These are phyloP conservation scores for Colletotrichum tropicicola DNA, from an alignment of 2,329 filamentous ascomycete genomes.

Conservation along the genomic window DNA sequence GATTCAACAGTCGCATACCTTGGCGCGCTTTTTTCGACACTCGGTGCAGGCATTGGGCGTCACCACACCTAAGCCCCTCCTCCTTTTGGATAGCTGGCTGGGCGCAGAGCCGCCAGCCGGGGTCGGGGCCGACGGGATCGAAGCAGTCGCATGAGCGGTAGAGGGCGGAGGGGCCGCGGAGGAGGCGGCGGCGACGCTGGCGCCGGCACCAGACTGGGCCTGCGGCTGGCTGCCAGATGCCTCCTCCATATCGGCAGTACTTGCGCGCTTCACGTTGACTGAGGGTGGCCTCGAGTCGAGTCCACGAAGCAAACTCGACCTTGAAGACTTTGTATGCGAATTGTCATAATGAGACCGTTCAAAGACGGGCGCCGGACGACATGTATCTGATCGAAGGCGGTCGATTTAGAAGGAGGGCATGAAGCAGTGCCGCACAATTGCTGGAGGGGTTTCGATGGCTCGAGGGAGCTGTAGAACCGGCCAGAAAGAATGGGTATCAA, in stretches of 20 bases:
- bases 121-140: conserved; percentile 11
- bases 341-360: conserved; percentile 29
- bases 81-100: conserved; percentile 56
- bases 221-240: conserved; percentile 21
- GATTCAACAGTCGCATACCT: conserved; percentile 48
- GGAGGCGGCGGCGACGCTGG: conserved; percentile 24
- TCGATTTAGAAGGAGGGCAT: background rate
- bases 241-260: conserved; percentile 31
- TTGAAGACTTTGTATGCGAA: conserved; percentile 24
- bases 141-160: background rate
- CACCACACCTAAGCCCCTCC: conserved; percentile 63
- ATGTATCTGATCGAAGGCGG: background rate
- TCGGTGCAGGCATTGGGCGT: conserved; percentile 70
- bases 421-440: background rate
- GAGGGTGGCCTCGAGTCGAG: conserved; percentile 23
- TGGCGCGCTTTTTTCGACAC: conserved; percentile 69
- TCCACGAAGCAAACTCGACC: conserved; percentile 26
- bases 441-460: background rate
- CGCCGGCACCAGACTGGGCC: conserved; percentile 21
- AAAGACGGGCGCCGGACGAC: conserved; percentile 14
- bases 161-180: conserved; percentile 17
- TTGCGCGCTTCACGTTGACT: conserved; percentile 30
- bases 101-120: conserved; percentile 21
- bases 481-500: background rate
- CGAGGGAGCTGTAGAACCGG: background rate